Evolutionary conservation across 257 asterid genomes (phyloP).

Genomic region (Solanum chaucha): DNA sequence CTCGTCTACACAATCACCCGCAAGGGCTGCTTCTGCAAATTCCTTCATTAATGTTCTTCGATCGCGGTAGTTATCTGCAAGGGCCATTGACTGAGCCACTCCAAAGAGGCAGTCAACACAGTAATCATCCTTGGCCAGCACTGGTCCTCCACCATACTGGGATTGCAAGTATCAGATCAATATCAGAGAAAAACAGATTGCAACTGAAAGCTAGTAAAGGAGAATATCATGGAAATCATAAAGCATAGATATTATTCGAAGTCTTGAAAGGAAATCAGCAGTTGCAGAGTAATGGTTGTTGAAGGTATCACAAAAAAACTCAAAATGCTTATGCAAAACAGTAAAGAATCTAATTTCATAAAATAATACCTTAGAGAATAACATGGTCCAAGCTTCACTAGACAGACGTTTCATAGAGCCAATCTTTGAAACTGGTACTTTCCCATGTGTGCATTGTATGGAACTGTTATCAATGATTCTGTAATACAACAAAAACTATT

Average conservation of each 20-base stretch:
- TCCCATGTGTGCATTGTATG: constrained; percentile 75
- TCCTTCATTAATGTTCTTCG: constrained; percentile 71
- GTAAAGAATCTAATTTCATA: neutral
- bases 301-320: neutral
- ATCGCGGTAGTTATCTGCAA: constrained; percentile 67
- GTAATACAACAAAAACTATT: constrained; percentile 14
- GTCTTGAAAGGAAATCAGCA: neutral
- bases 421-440: constrained; percentile 66
- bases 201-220: neutral
- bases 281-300: neutral
- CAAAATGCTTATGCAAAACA: neutral
- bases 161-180: constrained; percentile 25
- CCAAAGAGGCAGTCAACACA: constrained; percentile 76
- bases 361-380: constrained; percentile 59
- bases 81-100: constrained; percentile 51
- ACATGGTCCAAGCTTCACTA: constrained; percentile 73
- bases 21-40: constrained; percentile 86
- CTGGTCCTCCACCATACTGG: constrained; percentile 90
- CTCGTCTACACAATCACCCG: constrained; percentile 58
- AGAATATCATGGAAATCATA: constrained; percentile 12
- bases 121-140: constrained; percentile 56
- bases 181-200: constrained; percentile 2
- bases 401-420: constrained; percentile 79
- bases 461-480: constrained; percentile 78
- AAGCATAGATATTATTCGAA: neutral